phyloP scores from a whole-genome alignment of 306 rosid species.

The Arachis stenosperma region DNA sequence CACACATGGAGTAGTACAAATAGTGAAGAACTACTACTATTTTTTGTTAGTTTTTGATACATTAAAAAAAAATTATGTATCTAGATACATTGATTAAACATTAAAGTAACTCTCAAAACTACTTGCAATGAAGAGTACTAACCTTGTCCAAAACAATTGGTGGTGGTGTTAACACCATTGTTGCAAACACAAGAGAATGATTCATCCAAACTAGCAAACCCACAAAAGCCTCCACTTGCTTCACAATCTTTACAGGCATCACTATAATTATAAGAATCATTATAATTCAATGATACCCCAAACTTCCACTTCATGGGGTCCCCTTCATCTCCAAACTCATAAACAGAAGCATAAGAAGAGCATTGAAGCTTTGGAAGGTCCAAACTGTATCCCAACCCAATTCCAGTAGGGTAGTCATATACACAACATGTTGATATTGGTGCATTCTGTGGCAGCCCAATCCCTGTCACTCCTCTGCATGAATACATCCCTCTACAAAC shows the following conservation, averaged over 20 bases:
- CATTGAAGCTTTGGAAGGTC: conserved; percentile 65
- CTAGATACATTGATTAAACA: too few species aligned
- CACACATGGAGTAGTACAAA: too few species aligned
- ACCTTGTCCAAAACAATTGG: conserved; percentile 54
- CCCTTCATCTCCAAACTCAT: conserved; percentile 61
- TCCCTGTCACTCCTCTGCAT: conserved; percentile 56
- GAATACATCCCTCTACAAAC: conserved; percentile 58
- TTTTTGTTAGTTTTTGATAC: too few species aligned
- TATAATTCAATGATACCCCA: conserved; percentile 54
- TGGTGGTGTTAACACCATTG: conserved; percentile 48
- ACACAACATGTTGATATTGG: conserved; percentile 59
- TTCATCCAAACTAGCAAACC: conserved; percentile 49
- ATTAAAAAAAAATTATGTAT: too few species aligned
- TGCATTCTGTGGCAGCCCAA: conserved; percentile 51
- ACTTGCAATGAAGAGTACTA: background rate
- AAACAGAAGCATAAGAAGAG: conserved; percentile 53
- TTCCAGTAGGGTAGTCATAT: conserved; percentile 46
- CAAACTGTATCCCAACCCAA: conserved; percentile 48
- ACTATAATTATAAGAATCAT: conserved; percentile 45
- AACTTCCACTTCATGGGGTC: conserved; percentile 60
- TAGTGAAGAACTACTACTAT: too few species aligned
- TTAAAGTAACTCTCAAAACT: too few species aligned
- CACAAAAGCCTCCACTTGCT: conserved; percentile 54
- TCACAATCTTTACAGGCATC: conserved; percentile 52
- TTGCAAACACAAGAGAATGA: conserved; percentile 54